Percentiles rank a stretch among this genome's conserved stretches.
Conservation (phyloP, 2,329 filamentous ascomycete genomes). For the Ceratocystis cacaofunesta region DNA sequence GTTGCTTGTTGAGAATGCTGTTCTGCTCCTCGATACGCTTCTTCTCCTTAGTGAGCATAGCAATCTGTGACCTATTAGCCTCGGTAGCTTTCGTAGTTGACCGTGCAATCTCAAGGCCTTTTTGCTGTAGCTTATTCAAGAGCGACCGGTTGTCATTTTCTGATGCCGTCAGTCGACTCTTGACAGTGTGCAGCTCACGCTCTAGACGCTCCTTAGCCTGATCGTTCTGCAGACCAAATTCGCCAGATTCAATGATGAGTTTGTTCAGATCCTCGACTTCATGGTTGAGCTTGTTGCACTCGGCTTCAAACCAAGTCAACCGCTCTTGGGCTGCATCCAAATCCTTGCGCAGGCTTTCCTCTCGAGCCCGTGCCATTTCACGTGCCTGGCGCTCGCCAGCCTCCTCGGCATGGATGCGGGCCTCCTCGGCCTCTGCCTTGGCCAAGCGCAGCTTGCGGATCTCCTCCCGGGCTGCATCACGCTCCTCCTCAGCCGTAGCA, state of each 20-base stretch:
- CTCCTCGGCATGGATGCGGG: conserved; percentile 66
- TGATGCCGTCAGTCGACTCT: conserved; percentile 74
- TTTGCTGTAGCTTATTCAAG: conserved; percentile 95
- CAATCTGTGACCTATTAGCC: conserved; percentile 61
- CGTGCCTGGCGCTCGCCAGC: conserved; percentile 68
- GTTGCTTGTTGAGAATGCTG: conserved; percentile 62
- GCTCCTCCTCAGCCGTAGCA: conserved; percentile 65
- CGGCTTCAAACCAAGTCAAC: conserved; percentile 63
- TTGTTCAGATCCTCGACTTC: conserved; percentile 78
- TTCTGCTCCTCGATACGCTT: conserved; percentile 68
- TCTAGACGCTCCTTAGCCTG: conserved; percentile 89
- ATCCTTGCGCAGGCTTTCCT: conserved; percentile 62
- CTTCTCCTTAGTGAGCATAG: conserved; percentile 70
- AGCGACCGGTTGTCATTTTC: conserved; percentile 92
- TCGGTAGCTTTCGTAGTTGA: conserved; percentile 78
- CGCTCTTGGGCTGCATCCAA: conserved; percentile 65
- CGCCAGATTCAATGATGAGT: conserved; percentile 75
- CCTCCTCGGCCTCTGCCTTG: conserved; percentile 73
- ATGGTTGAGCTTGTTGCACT: conserved; percentile 59
- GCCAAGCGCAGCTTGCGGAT: conserved; percentile 68
- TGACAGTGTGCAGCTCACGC: conserved; percentile 77
- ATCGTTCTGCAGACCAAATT: conserved; percentile 79
- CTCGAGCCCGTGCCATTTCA: conserved; percentile 62
- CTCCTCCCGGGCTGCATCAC: conserved; percentile 77
- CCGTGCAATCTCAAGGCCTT: conserved; percentile 87